phyloP scores from a whole-genome alignment of 129 eudicot species.

The Helianthus annuus region HanXRQr2.0-SUNRISE NC_035436.2:181405835-181406334 shows the following conservation, averaged over 20 bases:
- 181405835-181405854: not conserved
- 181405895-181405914: conserved; percentile 76
- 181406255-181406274: conserved; percentile 40
- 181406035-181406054: not conserved
- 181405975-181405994: conserved; percentile 48
- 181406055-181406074: not conserved
- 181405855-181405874: conserved; percentile 15
- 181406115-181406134: conserved; percentile 68
- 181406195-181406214: not conserved
- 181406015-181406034: not conserved
- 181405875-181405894: conserved; percentile 2
- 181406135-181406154: conserved; percentile 60
- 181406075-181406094: not conserved
- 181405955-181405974: conserved; percentile 85
- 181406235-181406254: not conserved
- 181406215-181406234: not conserved
- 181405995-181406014: not conserved
- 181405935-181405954: conserved; percentile 65
- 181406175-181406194: conserved; percentile 68
- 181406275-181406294: conserved; percentile 64
- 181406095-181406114: conserved; percentile 62
- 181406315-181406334: conserved; percentile 73
- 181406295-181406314: conserved; percentile 75
- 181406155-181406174: conserved; percentile 65
- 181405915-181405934: conserved; percentile 67